Conservation (phyloP, 176 grass and related monocot genomes). For the Zoysia pacifica region DNA sequence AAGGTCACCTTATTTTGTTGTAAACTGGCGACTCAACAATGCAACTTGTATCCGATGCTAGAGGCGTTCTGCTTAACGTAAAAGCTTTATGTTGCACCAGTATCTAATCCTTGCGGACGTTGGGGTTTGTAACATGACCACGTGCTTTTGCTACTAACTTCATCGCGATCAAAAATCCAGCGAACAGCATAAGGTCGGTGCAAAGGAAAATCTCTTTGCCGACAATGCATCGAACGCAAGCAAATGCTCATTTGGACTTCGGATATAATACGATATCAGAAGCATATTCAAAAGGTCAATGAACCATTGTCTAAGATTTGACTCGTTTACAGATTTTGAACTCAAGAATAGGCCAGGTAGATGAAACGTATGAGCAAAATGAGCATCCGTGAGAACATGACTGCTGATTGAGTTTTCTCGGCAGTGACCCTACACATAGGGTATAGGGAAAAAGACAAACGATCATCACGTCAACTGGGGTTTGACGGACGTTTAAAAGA, state of each 20-base stretch:
- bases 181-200: background rate
- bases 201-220: background rate
- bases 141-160: background rate
- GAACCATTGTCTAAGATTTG: background rate
- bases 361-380: too few species aligned
- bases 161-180: conserved; percentile 9
- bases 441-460: too few species aligned
- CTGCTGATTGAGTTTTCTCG: too few species aligned
- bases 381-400: too few species aligned
- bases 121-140: background rate
- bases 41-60: background rate
- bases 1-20: background rate
- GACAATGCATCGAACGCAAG: conserved; percentile 11
- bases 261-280: background rate
- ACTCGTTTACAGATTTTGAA: background rate
- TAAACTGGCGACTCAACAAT: background rate
- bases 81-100: background rate
- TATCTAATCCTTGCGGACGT: background rate
- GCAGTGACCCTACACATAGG: too few species aligned
- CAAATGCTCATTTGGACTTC: background rate
- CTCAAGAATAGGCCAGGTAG: too few species aligned
- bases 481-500: too few species aligned
- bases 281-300: conserved; percentile 5
- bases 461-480: too few species aligned
- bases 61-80: background rate